Evolutionary conservation across 192 early-diverging fungal genomes (phyloP).

Genomic region (Coemansia sp.): DNA sequence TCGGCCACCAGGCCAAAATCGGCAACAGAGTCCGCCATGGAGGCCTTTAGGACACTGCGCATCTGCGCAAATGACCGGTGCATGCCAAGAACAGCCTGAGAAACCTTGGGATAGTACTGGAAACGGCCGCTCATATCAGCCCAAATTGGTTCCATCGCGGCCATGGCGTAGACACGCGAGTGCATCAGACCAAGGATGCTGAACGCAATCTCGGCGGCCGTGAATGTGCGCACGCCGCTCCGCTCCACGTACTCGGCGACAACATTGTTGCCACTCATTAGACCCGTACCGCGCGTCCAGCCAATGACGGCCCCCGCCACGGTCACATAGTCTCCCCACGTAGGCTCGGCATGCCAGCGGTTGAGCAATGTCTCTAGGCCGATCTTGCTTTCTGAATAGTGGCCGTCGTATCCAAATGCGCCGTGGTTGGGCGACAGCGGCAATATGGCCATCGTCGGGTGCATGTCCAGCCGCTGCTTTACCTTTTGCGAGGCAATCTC

Average conservation of each 20-base stretch:
- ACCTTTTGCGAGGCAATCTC: slow-evolving; percentile 80
- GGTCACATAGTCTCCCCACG: slow-evolving; percentile 79
- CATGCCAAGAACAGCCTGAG: neutral
- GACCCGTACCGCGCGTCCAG: slow-evolving; percentile 94
- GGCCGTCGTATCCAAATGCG: slow-evolving; percentile 86
- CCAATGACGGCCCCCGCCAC: slow-evolving; percentile 92
- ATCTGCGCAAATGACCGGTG: slow-evolving; percentile 6
- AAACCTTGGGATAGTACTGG: slow-evolving; percentile 13
- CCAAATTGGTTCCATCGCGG: slow-evolving; percentile 56
- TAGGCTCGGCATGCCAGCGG: slow-evolving; percentile 80
- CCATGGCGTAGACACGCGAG: slow-evolving; percentile 65
- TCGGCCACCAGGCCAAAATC: slow-evolving; percentile 14
- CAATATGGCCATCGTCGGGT: slow-evolving; percentile 80
- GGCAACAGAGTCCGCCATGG: slow-evolving; percentile 1
- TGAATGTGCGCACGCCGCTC: slow-evolving; percentile 87
- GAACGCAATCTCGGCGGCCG: slow-evolving; percentile 89
- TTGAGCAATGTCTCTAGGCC: slow-evolving; percentile 86
- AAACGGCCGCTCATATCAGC: slow-evolving; percentile 34
- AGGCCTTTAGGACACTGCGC: slow-evolving; percentile 1
- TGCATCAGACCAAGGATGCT: slow-evolving; percentile 85
- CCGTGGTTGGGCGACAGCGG: slow-evolving; percentile 97
- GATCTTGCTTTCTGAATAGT: slow-evolving; percentile 93
- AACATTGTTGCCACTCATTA: slow-evolving; percentile 89
- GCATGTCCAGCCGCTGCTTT: slow-evolving; percentile 65
- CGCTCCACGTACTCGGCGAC: slow-evolving; percentile 84